Evolutionary conservation across 192 early-diverging fungal species (phyloP), one percentile per base, ranked within the genome.

Genomic region (Mortierella alpina): DNA sequence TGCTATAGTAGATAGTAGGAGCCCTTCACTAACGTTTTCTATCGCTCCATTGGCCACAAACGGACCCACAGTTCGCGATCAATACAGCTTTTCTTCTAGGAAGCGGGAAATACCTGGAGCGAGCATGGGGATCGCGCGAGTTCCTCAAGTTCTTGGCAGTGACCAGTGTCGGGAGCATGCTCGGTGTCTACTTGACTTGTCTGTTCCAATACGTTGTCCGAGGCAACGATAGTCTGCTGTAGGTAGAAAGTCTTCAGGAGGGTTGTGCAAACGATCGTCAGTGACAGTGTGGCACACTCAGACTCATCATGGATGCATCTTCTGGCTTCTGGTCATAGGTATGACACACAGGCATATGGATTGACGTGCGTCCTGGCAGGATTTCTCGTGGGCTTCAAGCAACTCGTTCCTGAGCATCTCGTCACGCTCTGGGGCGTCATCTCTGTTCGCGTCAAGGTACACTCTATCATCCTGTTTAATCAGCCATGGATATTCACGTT

Each of bases 311-410:
- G 31, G 31, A 31, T 31, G 31, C 31, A 31, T 31, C 31, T 31
- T 31, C 31, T 31, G 31, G 31, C 31, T 31, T 31, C 31, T 31
- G 31, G 31, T 22, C n/a, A 60, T 57, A 91, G 89, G 31, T 92
- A 89, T 66, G 74, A 78, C 4, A 85, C 83, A 5, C 85, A 90
- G 54, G 88, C 93, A 53, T 87, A 91, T 72, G 97, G 97, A 6
- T 75, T 96, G 82, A 83, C 88, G 40, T 91, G 82, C 39, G 75
- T 97, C 7, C 68, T 95, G 17, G 84, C 88, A 45, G 94, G 88
- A 51, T 94, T 96, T 53, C 74, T 95, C 1, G 93, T 97, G 20
- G 93, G 93, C 11, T 95, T 97, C 77, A 97, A 97, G 76, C 92
- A 96, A 63, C 73, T 95, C 10, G 89, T 96, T 17, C 97, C 97